Base-by-base conservation (phyloP, 2,329 filamentous ascomycete genomes). In the Trichoderma koningii region DNA sequence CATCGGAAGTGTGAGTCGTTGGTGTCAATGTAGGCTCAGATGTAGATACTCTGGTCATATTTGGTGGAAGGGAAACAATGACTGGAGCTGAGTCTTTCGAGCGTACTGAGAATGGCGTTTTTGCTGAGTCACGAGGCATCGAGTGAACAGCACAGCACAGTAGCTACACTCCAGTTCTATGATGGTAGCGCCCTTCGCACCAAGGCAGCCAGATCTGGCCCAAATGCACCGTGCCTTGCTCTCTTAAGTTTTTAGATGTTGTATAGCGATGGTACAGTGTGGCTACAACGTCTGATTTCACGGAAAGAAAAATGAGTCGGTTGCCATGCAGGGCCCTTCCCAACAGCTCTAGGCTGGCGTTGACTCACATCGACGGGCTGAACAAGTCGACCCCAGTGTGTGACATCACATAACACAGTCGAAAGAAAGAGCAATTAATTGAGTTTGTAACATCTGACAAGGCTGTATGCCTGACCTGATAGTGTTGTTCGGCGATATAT, bases 1-100 rank as follows among this genome's bases (percentile, higher is more conserved):
- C 14, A 34, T 42, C 57, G 10, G 21, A 9, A 12, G 6, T 21
- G 19, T 17, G 57, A 38, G 34, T 38, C 34, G 21, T 23, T 65
- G 69, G 66, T 66, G 34, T 38, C 12, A 14, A 14, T 38, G 14
- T 38, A 59, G 21, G 62, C 19, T 44, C 21, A 23, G 59, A 45
- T 17, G 26, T 21, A 44, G 26, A 28, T 50, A n/a, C 19, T n/a
- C 19, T 45, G 26, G 47, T n/a, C 7, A 30, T 62, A n/a, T 28
- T 34, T 21, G 26, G 38, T 53, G 48, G 48, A 48, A 38, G 53
- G 42, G 34, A 62, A 52, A 30, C 21, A 45, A 45, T 41, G 47
- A 51, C 47, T 23, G 28, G 10, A 15, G 10, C 17, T 53, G 30
- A 26, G 48, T 34, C 19, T 34, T 17, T 38, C 21, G 21, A 53